Evolutionary conservation across 2,329 filamentous ascomycete species (phyloP).

Genomic region (Ceratocystis variospora): DNA sequence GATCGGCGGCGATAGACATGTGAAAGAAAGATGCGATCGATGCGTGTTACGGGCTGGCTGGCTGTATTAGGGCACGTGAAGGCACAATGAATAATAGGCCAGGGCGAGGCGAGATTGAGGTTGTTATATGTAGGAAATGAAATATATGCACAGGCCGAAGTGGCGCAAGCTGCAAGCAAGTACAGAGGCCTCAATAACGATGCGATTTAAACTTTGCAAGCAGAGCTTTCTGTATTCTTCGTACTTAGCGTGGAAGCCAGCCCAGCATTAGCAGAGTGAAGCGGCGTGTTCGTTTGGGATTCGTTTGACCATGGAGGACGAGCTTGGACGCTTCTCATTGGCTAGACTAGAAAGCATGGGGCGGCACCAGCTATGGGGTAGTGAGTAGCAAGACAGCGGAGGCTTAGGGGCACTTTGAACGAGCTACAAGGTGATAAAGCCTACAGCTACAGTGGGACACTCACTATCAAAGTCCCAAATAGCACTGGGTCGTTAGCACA

Average conservation of each 20-base stretch:
- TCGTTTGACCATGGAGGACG: not conserved
- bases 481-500: not conserved
- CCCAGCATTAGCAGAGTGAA: not conserved
- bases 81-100: not conserved
- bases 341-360: not conserved
- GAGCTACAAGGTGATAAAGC: not conserved
- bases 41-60: not conserved
- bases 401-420: not conserved
- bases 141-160: not conserved
- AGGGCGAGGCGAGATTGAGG: not conserved
- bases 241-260: not conserved
- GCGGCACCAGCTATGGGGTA: not conserved
- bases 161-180: not conserved
- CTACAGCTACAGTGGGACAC: not conserved
- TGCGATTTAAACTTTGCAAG: not conserved
- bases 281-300: conserved; percentile 14
- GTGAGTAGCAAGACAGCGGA: not conserved
- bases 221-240: not conserved
- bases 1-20: conserved; percentile 24
- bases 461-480: not conserved
- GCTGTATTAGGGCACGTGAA: not conserved
- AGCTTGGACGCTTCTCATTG: not conserved
- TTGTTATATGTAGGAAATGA: too few relatives aligned
- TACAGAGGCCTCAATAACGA: not conserved
- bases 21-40: not conserved